These are phyloP conservation scores for Talaromyces sp. DNA, from an alignment of 2,329 filamentous ascomycete genomes.

Conservation along the genomic window DNA sequence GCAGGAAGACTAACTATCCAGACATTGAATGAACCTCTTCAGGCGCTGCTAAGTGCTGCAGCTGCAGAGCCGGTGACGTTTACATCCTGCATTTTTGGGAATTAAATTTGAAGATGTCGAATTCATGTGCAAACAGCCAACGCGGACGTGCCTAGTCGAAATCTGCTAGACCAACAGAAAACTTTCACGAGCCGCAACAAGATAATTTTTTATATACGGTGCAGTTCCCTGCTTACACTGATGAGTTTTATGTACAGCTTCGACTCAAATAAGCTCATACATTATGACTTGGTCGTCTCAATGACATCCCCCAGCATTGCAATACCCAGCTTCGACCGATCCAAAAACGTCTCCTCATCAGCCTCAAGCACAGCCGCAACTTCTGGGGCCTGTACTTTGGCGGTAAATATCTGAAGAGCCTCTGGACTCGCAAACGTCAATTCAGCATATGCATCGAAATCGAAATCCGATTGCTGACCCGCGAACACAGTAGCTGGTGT, in stretches of 20 bases:
- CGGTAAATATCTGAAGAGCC: slow-evolving; percentile 21
- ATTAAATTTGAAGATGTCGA: background rate
- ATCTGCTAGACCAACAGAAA: no score
- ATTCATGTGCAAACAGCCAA: no score
- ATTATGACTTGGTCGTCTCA: background rate
- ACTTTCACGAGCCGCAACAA: no score
- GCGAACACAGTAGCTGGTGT: slow-evolving; percentile 21
- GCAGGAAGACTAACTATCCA: no score
- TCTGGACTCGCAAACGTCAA: slow-evolving; percentile 23
- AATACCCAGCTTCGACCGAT: slow-evolving; percentile 20
- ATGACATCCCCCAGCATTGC: slow-evolving; percentile 8
- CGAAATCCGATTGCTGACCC: slow-evolving; percentile 23
- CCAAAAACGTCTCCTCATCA: slow-evolving; percentile 25
- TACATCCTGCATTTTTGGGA: background rate
- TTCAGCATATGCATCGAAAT: slow-evolving; percentile 23
- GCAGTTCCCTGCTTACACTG: no score
- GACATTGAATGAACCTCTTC: no score
- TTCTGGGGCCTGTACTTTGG: slow-evolving; percentile 20
- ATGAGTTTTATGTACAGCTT: background rate
- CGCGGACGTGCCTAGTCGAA: no score
- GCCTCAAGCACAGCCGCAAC: slow-evolving; percentile 21
- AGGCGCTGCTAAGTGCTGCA: background rate
- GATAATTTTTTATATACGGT: no score
- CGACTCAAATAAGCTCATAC: background rate
- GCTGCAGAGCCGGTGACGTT: background rate